A percentile compares a stretch with the other conserved stretches of the same genome.
Conservation (phyloP, 768 basidiomycete species). For the Macrolepiota dolichaula region DNA sequence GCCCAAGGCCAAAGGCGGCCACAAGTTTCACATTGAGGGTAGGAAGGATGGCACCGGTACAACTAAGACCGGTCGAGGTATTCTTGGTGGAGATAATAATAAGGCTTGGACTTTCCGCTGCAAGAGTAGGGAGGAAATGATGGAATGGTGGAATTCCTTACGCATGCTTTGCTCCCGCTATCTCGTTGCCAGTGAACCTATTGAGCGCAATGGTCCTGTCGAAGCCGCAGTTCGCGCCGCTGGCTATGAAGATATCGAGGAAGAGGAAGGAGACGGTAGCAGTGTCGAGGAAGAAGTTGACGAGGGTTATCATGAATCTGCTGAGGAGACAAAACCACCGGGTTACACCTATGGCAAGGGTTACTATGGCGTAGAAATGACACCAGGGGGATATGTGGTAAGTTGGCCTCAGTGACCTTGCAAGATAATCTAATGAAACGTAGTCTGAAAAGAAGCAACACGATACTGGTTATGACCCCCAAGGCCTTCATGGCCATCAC, state of each 20-base stretch:
- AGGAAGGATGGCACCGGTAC: slow-evolving; percentile 78
- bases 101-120: slow-evolving; percentile 87
- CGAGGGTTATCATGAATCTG: slow-evolving; percentile 32
- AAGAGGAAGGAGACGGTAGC: slow-evolving; percentile 47
- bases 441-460: slow-evolving; percentile 21
- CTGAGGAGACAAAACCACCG: slow-evolving; percentile 8
- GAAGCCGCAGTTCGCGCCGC: slow-evolving; percentile 87
- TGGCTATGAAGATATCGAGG: slow-evolving; percentile 82
- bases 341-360: slow-evolving; percentile 1
- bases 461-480: neutral
- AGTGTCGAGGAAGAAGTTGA: slow-evolving; percentile 37
- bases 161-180: slow-evolving; percentile 92
- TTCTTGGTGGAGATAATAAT: slow-evolving; percentile 35
- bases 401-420: neutral
- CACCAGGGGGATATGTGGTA: slow-evolving; percentile 8
- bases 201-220: slow-evolving; percentile 90
- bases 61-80: slow-evolving; percentile 44
- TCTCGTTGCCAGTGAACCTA: slow-evolving; percentile 89
- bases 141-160: slow-evolving; percentile 99
- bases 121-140: slow-evolving; percentile 92
- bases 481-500: neutral
- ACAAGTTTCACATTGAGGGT: slow-evolving; percentile 98
- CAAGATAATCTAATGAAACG: neutral
- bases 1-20: slow-evolving; percentile 59
- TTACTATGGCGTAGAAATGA: neutral